These are phyloP conservation scores for Volvox africanus DNA, from an alignment of 139 green algal genomes.

Conservation along the genomic window DNA sequence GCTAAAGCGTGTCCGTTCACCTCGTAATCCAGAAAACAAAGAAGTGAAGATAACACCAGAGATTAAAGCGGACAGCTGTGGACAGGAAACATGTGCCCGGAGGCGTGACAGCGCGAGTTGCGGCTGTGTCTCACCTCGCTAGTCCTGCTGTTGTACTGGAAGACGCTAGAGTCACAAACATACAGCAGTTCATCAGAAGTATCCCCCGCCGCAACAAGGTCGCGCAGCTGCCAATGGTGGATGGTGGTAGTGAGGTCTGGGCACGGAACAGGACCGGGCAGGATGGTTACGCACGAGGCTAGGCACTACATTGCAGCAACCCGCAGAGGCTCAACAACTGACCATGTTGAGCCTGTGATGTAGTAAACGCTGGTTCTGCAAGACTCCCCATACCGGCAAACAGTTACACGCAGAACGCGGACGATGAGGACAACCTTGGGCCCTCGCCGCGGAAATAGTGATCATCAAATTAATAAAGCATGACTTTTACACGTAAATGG, in stretches of 20 bases:
- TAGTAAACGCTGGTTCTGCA: not conserved
- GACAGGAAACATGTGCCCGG: too few relatives aligned
- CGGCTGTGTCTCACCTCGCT: constrained; percentile 23
- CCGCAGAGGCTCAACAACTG: not conserved
- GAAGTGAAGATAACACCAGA: too few relatives aligned
- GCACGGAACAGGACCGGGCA: not conserved
- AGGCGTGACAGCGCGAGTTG: not conserved
- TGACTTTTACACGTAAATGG: too few relatives aligned
- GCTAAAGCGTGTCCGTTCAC: too few relatives aligned
- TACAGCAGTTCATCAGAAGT: constrained; percentile 56
- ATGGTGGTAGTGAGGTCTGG: constrained; percentile 48
- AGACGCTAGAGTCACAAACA: constrained; percentile 43
- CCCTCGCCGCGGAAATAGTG: not conserved
- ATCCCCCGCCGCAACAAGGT: constrained; percentile 77
- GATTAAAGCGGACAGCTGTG: too few relatives aligned
- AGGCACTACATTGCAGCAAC: too few relatives aligned
- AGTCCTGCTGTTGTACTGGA: constrained; percentile 41
- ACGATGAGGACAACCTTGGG: not conserved
- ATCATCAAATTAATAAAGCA: not conserved
- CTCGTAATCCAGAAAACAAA: too few relatives aligned
- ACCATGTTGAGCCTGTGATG: constrained; percentile 26
- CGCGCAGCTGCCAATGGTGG: constrained; percentile 82
- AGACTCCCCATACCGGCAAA: constrained; percentile 7
- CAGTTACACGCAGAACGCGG: not conserved
- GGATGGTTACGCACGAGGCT: too few relatives aligned